phyloP scores from a whole-genome alignment of 495 filamentous ascomycete species.

The Articulospora tetracladia region DNA sequence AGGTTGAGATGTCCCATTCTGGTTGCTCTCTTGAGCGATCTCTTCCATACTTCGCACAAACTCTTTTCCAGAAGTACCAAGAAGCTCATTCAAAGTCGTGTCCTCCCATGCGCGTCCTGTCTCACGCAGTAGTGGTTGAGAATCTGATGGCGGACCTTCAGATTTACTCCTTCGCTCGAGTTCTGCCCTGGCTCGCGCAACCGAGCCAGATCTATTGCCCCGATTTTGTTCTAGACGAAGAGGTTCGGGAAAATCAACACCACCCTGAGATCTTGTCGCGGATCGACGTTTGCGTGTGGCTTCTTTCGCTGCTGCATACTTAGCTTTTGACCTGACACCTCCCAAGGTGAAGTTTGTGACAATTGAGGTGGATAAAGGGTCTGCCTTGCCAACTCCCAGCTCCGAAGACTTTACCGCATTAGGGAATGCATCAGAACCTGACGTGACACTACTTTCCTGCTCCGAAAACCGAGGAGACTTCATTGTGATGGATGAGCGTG shows the following conservation, averaged over 20 bases:
- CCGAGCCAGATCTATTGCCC: background rate
- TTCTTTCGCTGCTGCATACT: background rate
- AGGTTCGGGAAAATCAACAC: background rate
- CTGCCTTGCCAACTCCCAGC: background rate
- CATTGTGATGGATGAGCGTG: background rate
- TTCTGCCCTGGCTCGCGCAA: background rate
- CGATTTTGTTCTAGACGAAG: background rate
- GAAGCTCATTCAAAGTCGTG: background rate
- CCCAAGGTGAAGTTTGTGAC: constrained; percentile 18
- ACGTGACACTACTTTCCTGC: constrained; percentile 13
- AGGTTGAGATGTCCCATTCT: background rate
- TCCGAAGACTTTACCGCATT: constrained; percentile 10
- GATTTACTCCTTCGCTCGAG: background rate
- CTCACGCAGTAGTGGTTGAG: background rate
- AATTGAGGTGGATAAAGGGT: background rate
- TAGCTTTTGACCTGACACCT: constrained; percentile 3
- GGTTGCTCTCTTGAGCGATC: background rate
- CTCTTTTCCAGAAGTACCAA: background rate
- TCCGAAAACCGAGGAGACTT: background rate
- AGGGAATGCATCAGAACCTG: constrained; percentile 15
- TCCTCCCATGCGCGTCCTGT: background rate
- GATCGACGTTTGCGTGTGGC: background rate
- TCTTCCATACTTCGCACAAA: background rate
- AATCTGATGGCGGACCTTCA: background rate
- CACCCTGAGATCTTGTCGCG: background rate